Evolutionary conservation across 192 early-diverging fungal species (phyloP).

Genomic region (Linnemannia zychae): DNA sequence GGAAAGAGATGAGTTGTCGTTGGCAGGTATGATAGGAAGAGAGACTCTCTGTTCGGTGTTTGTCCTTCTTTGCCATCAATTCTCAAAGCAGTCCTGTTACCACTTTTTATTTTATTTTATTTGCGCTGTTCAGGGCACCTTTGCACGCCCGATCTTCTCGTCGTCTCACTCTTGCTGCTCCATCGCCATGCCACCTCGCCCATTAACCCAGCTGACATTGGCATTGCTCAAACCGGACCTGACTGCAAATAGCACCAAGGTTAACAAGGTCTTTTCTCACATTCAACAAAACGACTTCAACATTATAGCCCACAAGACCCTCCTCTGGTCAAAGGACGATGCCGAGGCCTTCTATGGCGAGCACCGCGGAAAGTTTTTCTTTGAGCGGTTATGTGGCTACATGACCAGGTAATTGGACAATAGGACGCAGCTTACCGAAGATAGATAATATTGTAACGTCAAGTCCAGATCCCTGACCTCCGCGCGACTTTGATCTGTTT

Average conservation of each 20-base stretch:
- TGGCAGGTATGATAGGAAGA: too few relatives aligned
- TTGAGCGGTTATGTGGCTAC: constrained; percentile 76
- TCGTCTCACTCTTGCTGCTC: neutral
- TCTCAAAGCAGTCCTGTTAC: neutral
- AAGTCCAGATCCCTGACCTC: neutral
- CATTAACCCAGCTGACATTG: constrained; percentile 67
- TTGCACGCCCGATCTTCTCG: neutral
- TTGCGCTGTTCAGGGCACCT: too few relatives aligned
- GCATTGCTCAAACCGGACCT: constrained; percentile 83
- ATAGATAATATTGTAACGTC: neutral
- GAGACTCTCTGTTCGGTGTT: neutral
- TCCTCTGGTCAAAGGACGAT: constrained; percentile 68
- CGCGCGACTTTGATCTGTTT: neutral
- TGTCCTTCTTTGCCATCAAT: constrained; percentile 2
- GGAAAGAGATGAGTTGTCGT: neutral
- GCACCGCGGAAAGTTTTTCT: constrained; percentile 78
- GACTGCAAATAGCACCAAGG: constrained; percentile 67
- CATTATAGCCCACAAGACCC: constrained; percentile 55
- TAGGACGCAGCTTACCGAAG: neutral
- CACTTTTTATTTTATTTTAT: neutral
- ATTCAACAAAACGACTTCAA: constrained; percentile 58
- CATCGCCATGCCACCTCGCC: constrained; percentile 37
- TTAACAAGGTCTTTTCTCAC: constrained; percentile 57
- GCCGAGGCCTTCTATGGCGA: constrained; percentile 77
- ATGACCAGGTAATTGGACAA: constrained; percentile 71